phyloP scores from a whole-genome alignment of 2,329 filamentous ascomycete genomes.

The Trichoderma sp. region DNA sequence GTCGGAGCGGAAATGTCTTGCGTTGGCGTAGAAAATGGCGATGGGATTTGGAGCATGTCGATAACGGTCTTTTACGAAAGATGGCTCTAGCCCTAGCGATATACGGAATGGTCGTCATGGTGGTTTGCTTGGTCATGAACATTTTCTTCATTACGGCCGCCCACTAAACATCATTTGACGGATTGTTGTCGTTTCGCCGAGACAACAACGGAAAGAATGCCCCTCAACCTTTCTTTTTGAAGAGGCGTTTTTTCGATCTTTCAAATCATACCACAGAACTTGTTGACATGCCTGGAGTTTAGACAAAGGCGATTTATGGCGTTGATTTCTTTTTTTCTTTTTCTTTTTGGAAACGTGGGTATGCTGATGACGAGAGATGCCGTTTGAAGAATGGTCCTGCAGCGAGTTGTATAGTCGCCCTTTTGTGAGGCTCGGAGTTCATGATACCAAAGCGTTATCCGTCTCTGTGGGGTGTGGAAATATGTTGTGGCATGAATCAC shows the following conservation, averaged over 20 bases:
- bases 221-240: neutral
- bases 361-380: neutral
- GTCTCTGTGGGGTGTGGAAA: neutral
- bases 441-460: neutral
- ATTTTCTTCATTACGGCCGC: conserved; percentile 66
- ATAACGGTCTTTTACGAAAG: conserved; percentile 64
- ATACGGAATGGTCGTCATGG: conserved; percentile 87
- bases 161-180: conserved; percentile 45
- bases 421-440: neutral
- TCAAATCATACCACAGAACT: neutral
- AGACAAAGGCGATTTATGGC: conserved; percentile 23
- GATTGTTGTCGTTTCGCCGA: neutral
- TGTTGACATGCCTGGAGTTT: conserved; percentile 24
- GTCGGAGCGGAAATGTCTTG: conserved; percentile 38
- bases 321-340: conserved; percentile 17
- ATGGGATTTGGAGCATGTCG: conserved; percentile 62
- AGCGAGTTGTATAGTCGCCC: neutral
- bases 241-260: neutral
- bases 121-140: conserved; percentile 82
- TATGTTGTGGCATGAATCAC: neutral
- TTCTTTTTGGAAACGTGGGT: neutral
- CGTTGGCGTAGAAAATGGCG: conserved; percentile 56
- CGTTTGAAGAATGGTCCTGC: too few relatives aligned
- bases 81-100: conserved; percentile 72
- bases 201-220: neutral